A percentile compares a stretch with the other conserved stretches of the same genome.
phyloP scores from a whole-genome alignment of 345 rosid species.

The Schrenkiella parvula region DNA sequence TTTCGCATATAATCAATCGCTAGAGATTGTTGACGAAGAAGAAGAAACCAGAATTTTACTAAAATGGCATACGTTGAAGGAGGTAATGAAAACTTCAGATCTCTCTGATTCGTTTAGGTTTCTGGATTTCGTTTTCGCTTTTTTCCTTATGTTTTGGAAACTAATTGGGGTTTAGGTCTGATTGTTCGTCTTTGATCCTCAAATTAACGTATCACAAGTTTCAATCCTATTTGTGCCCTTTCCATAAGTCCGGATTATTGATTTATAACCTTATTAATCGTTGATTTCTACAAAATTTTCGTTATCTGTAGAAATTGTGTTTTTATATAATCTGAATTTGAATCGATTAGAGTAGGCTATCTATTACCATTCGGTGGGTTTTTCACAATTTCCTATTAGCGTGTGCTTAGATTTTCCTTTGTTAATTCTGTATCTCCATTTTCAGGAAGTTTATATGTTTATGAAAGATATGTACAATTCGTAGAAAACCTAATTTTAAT shows the following conservation, averaged over 20 bases:
- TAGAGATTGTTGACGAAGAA: not conserved
- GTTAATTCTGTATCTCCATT: too few species aligned
- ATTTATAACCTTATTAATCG: not conserved
- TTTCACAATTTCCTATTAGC: too few species aligned
- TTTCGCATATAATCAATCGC: not conserved
- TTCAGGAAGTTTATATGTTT: too few species aligned
- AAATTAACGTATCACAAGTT: not conserved
- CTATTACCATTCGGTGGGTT: too few species aligned
- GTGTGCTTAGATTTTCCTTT: too few species aligned
- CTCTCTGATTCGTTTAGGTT: not conserved
- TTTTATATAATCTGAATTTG: not conserved
- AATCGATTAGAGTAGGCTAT: not conserved
- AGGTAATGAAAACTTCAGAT: slow-evolving; percentile 4
- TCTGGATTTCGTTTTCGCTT: not conserved
- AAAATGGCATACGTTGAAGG: slow-evolving; percentile 31
- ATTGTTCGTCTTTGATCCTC: not conserved
- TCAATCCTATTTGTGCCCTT: not conserved
- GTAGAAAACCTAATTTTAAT: too few species aligned
- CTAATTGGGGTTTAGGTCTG: not conserved
- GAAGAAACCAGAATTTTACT: not conserved
- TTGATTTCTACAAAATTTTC: not conserved
- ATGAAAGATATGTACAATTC: too few species aligned
- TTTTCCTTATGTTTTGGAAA: not conserved
- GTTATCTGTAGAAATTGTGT: not conserved
- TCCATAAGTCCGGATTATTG: not conserved